These are phyloP conservation scores for Bertia moriformis DNA, from an alignment of 2,329 filamentous ascomycete species.

Conservation along the genomic window DNA sequence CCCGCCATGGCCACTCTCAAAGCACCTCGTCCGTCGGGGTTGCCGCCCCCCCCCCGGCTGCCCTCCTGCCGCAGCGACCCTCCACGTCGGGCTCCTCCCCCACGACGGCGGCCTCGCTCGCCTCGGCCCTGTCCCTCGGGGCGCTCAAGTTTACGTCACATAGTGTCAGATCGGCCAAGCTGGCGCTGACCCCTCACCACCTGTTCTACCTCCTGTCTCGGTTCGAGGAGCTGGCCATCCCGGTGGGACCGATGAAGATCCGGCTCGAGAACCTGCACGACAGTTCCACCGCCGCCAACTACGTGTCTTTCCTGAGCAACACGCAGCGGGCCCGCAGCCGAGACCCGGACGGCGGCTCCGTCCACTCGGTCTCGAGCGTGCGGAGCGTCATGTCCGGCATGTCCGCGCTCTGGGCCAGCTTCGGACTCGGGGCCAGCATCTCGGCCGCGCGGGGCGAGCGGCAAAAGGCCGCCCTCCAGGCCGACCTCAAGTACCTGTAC, in stretches of 20 bases:
- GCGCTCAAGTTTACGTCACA: constrained; percentile 74
- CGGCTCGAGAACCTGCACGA: constrained; percentile 88
- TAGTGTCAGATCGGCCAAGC: constrained; percentile 73
- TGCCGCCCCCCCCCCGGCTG: constrained; percentile 38
- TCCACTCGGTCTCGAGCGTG: constrained; percentile 91
- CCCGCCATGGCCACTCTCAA: constrained; percentile 56
- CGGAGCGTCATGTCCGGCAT: constrained; percentile 95
- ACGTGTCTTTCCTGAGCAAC: constrained; percentile 85
- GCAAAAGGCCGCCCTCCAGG: constrained; percentile 71
- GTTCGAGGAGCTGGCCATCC: constrained; percentile 82
- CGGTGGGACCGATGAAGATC: constrained; percentile 90
- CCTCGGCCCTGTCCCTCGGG: constrained; percentile 74
- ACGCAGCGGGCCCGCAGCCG: constrained; percentile 67
- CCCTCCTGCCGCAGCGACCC: constrained; percentile 42
- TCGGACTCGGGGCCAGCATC: constrained; percentile 69
- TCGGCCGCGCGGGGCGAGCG: constrained; percentile 73
- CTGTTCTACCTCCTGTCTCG: constrained; percentile 90
- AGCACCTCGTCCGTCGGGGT: constrained; percentile 42
- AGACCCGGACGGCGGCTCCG: constrained; percentile 72
- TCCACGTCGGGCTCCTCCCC: constrained; percentile 46
- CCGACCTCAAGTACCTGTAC: constrained; percentile 89
- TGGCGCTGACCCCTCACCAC: constrained; percentile 88
- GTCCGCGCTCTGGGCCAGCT: constrained; percentile 79
- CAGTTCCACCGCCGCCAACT: constrained; percentile 72
- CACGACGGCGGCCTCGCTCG: constrained; percentile 58